These are phyloP conservation scores for Obelidium mucronatum DNA, from an alignment of 192 early-diverging fungal species.

Conservation along the genomic window DNA sequence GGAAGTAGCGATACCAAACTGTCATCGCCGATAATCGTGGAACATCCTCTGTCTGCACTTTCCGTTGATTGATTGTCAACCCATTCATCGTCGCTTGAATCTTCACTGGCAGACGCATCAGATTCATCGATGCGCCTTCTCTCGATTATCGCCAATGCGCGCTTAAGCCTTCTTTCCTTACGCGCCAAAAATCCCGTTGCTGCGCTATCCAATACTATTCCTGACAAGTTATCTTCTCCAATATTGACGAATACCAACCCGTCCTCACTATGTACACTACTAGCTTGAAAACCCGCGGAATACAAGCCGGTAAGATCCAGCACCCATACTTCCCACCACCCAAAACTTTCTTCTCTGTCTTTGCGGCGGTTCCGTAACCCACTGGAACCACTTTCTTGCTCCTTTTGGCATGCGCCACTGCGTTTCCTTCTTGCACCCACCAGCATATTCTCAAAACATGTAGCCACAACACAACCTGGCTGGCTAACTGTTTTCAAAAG, in stretches of 20 bases:
- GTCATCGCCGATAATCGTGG: constrained; percentile 9
- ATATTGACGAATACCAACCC: neutral
- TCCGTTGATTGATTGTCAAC: constrained; percentile 16
- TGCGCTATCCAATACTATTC: neutral
- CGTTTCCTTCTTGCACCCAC: neutral
- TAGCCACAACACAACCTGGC: constrained; percentile 26
- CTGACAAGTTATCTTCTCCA: constrained; percentile 17
- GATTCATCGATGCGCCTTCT: too few species aligned
- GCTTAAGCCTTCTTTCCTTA: neutral
- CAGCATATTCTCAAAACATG: neutral
- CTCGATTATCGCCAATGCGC: constrained; percentile 1
- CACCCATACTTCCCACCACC: constrained; percentile 29
- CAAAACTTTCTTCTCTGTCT: neutral
- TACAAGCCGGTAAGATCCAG: constrained; percentile 10
- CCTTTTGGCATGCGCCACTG: neutral
- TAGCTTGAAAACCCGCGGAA: neutral
- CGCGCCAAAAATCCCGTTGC: neutral
- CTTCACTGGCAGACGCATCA: neutral
- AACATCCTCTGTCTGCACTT: neutral
- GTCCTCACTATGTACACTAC: neutral
- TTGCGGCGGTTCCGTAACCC: neutral
- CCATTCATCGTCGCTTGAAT: neutral
- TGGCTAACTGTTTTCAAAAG: constrained; percentile 7
- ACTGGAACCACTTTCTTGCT: neutral
- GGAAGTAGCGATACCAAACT: constrained; percentile 18